phyloP scores from a whole-genome alignment of 768 basidiomycete genomes.

The Lactarius tabidus region DNA sequence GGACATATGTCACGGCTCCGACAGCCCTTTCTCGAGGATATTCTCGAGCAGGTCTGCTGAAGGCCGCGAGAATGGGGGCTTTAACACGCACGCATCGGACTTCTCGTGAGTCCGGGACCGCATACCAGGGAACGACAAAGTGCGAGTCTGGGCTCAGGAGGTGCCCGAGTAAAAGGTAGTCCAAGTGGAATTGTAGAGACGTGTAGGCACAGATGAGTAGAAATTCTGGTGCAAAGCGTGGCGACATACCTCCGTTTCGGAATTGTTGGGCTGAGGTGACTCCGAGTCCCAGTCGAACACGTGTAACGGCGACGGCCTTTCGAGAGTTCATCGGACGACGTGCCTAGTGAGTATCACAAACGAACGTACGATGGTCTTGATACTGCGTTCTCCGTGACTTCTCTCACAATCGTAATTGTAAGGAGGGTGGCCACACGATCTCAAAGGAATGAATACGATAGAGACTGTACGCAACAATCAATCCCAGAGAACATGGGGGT shows the following conservation, averaged over 20 bases:
- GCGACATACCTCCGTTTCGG: background rate
- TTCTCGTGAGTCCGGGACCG: background rate
- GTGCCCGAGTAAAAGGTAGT: background rate
- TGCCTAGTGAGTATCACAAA: background rate
- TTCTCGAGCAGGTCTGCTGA: background rate
- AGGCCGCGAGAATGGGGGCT: background rate
- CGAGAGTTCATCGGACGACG: background rate
- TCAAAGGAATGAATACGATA: background rate
- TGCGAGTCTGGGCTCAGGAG: background rate
- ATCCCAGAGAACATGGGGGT: too few species aligned
- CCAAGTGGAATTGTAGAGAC: background rate
- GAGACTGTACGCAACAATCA: too few species aligned
- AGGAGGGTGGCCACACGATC: background rate
- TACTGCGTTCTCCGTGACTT: background rate
- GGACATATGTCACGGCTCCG: background rate
- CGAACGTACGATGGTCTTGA: background rate
- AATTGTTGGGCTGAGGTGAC: background rate
- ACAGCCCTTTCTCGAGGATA: background rate
- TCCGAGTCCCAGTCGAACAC: background rate
- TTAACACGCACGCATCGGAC: background rate
- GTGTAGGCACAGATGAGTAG: background rate
- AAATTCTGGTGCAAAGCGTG: background rate
- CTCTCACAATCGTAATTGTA: too few species aligned
- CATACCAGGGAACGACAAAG: background rate
- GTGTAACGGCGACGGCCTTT: background rate